Conservation (phyloP, 441 rosid genomes). For the Adansonia gregorii region DNA sequence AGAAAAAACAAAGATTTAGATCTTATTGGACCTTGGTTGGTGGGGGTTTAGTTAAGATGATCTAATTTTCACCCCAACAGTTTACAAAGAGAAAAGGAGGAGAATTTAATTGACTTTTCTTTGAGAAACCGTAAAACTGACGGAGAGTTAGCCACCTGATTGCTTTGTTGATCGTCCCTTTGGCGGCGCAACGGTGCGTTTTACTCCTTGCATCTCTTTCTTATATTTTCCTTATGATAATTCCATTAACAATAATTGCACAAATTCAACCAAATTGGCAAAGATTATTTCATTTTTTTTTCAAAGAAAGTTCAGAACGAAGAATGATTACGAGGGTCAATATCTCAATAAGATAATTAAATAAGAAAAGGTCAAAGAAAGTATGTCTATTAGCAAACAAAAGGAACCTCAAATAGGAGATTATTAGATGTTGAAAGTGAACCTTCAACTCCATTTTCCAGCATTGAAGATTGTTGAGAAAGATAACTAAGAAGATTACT, state of each 20-base stretch:
- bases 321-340: too few relatives aligned
- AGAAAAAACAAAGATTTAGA: not conserved
- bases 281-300: not conserved
- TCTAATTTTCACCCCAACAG: not conserved
- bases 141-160: not conserved
- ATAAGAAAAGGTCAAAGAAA: too few relatives aligned
- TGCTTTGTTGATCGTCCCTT: not conserved
- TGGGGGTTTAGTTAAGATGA: not conserved
- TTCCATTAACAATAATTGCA: not conserved
- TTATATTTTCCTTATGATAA: not conserved
- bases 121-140: slow-evolving; percentile 2
- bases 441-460: too few relatives aligned
- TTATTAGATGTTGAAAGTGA: too few relatives aligned
- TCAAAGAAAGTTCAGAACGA: not conserved
- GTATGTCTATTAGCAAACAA: too few relatives aligned
- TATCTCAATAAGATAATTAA: too few relatives aligned
- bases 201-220: not conserved
- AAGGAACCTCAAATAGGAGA: too few relatives aligned
- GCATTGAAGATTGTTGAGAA: too few relatives aligned
- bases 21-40: not conserved
- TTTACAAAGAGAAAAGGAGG: not conserved
- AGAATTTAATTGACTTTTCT: not conserved
- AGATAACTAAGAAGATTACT: too few relatives aligned
- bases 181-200: not conserved
- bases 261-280: not conserved